A percentile compares a stretch with the other conserved stretches of the same genome.
phyloP scores from a whole-genome alignment of 2,329 filamentous ascomycete genomes.

The Dactylellina leptospora region DNA sequence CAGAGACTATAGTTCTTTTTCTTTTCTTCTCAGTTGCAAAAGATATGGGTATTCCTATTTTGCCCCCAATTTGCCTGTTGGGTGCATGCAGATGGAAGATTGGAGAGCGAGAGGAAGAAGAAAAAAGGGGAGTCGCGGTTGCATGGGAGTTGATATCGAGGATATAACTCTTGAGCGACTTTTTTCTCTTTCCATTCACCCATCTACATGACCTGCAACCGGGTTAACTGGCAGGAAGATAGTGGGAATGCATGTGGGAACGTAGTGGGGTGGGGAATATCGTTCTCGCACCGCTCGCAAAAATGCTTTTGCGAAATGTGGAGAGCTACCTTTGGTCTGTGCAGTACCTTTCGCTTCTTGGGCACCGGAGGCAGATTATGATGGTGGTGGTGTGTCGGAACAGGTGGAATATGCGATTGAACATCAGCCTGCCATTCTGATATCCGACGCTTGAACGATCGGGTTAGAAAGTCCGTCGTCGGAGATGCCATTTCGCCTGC shows the following conservation, averaged over 20 bases:
- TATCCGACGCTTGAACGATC: constrained; percentile 51
- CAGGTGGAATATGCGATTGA: constrained; percentile 35
- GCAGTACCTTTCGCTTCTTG: constrained; percentile 53
- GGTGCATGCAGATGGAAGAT: constrained; percentile 13
- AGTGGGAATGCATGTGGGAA: no score
- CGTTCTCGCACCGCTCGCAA: constrained; percentile 33
- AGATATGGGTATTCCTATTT: constrained; percentile 26
- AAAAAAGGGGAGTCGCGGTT: background rate
- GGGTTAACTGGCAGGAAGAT: no score
- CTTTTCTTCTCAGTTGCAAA: constrained; percentile 32
- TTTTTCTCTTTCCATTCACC: background rate
- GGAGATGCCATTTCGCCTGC: constrained; percentile 39
- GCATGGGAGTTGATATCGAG: constrained; percentile 36
- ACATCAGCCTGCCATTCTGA: constrained; percentile 53
- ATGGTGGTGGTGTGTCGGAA: constrained; percentile 14
- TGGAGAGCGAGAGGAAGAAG: no score
- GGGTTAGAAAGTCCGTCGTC: constrained; percentile 45
- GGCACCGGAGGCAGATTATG: constrained; percentile 24
- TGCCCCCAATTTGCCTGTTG: constrained; percentile 37
- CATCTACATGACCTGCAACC: no score
- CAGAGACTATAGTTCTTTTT: no score
- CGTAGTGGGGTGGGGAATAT: background rate
- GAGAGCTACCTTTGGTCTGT: constrained; percentile 49
- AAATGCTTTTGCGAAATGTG: background rate
- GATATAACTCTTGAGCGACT: background rate